Percentiles rank a stretch among this genome's conserved stretches.
Conservation (phyloP, 1,284 basidiomycete genomes). For the Austroboletus rostrupii region DNA sequence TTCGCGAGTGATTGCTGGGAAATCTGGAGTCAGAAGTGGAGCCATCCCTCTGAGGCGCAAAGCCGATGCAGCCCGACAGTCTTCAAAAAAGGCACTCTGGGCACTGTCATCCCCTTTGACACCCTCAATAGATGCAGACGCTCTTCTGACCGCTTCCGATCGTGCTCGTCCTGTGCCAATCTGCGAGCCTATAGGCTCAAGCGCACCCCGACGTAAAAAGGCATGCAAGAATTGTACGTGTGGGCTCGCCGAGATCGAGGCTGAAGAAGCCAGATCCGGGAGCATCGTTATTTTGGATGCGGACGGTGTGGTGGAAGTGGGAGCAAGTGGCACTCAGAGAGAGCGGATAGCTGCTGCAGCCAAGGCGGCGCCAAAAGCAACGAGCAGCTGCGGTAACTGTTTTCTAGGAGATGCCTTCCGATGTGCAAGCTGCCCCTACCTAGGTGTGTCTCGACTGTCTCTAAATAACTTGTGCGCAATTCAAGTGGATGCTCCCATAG, state of each 20-base stretch:
- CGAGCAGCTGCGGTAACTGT: slow-evolving; percentile 96
- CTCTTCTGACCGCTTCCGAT: slow-evolving; percentile 71
- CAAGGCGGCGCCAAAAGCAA: slow-evolving; percentile 74
- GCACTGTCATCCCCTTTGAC: slow-evolving; percentile 58
- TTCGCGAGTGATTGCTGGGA: slow-evolving; percentile 55
- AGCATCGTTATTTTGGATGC: slow-evolving; percentile 68
- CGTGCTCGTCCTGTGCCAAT: slow-evolving; percentile 61
- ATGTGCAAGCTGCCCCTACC: slow-evolving; percentile 92
- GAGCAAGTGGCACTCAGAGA: slow-evolving; percentile 57
- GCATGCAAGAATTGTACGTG: slow-evolving; percentile 96
- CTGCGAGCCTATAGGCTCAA: slow-evolving; percentile 58
- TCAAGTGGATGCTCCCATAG: slow-evolving; percentile 34
- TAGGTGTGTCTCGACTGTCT: slow-evolving; percentile 58
- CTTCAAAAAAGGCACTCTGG: slow-evolving; percentile 79
- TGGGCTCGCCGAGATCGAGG: slow-evolving; percentile 88
- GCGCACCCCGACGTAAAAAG: slow-evolving; percentile 66
- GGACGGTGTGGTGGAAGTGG: slow-evolving; percentile 57
- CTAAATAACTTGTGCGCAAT: slow-evolving; percentile 1
- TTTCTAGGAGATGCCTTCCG: slow-evolving; percentile 98
- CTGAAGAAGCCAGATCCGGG: slow-evolving; percentile 61
- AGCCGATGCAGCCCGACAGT: slow-evolving; percentile 51
- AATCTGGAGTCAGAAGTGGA: slow-evolving; percentile 43
- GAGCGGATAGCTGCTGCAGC: slow-evolving; percentile 62
- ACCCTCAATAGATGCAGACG: slow-evolving; percentile 72
- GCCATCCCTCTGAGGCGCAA: slow-evolving; percentile 48